A percentile compares a stretch with the other conserved stretches of the same genome.
phyloP scores from a whole-genome alignment of 2,329 filamentous ascomycete genomes.

The Aquanectria penicillioides region DNA sequence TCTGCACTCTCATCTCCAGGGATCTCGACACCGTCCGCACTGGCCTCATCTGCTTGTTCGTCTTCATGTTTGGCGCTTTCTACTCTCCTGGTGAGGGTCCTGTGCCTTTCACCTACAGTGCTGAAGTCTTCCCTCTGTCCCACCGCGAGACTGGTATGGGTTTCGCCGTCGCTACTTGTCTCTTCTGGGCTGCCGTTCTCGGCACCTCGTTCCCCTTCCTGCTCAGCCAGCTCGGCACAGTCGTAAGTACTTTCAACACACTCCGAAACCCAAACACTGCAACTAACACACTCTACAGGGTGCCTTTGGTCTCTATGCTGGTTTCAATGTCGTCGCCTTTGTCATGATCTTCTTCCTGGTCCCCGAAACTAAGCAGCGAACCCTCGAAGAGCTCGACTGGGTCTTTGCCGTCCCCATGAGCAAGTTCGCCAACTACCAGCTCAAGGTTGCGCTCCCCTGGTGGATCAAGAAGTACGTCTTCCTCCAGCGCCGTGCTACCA shows the following conservation, averaged over 20 bases:
- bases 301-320: slow-evolving; percentile 62
- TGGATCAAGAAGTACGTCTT: slow-evolving; percentile 42
- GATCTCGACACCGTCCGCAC: slow-evolving; percentile 55
- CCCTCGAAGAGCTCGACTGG: slow-evolving; percentile 61
- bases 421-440: slow-evolving; percentile 53
- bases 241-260: slow-evolving; percentile 18
- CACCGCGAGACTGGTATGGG: slow-evolving; percentile 73
- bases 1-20: slow-evolving; percentile 48
- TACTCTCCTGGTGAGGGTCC: slow-evolving; percentile 73
- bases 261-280: background rate
- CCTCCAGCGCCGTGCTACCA: slow-evolving; percentile 44
- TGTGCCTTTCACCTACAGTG: slow-evolving; percentile 70
- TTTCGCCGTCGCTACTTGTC: slow-evolving; percentile 69
- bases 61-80: slow-evolving; percentile 72
- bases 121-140: slow-evolving; percentile 72
- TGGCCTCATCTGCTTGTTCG: slow-evolving; percentile 67
- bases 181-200: slow-evolving; percentile 63
- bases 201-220: slow-evolving; percentile 63
- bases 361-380: slow-evolving; percentile 65
- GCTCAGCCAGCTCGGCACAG: slow-evolving; percentile 46
- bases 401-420: slow-evolving; percentile 59
- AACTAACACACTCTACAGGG: slow-evolving; percentile 35
- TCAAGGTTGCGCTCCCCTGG: slow-evolving; percentile 27
- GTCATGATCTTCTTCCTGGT: slow-evolving; percentile 62
- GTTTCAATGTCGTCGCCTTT: slow-evolving; percentile 64